Evolutionary conservation across 148 eudicot species (phyloP), one percentile per base, ranked within the genome.

Genomic region (Fagopyrum esculentum): DNA sequence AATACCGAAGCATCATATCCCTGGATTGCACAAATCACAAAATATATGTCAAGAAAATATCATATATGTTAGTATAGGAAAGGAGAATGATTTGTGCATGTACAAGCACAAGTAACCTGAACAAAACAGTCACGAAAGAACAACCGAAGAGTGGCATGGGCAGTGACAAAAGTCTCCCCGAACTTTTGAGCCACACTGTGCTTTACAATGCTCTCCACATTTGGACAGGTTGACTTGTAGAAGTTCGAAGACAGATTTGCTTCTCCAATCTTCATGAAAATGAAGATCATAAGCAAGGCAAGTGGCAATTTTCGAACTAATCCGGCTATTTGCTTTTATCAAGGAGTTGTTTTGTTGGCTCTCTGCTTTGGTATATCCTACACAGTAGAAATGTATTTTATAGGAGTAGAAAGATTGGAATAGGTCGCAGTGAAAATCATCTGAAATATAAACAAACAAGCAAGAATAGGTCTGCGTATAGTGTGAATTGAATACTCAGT

Each of bases 1-100:
- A 93, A 73, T 55, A 89, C 74, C 0, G 98, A 91, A 57, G 90
- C 97, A 81, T 93, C 98, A 73, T 93, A 89, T 45, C 98, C 98
- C 97, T 93, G 44, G 1, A 30, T 63, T 12, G 9, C 6, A 2
- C 1, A 19, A 57, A 57, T 57, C 29, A 17, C 9, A 56, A 16
- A n/a, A 17, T 56, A 6, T 6, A 16, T n/a, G 29, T n/a, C 1
- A 5, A 17, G 8, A 17, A 5, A 49, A 49, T 49, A 56, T 26
- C 11, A 61, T 60, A 60, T 3, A 61, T 59, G 1, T 30, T 19
- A 19, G 64, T 16, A 54, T 35, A 1, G 40, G 3, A 35, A 35
- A 35, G 40, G 40, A 11, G 16, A 51, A 51, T 51, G 5, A 16
- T 57, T 7, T 17, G 19, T 10, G 6, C 19, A 56, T 48, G 63